Base-by-base conservation (phyloP, 2,329 filamentous ascomycete genomes). In the Fusarium sp. region DNA sequence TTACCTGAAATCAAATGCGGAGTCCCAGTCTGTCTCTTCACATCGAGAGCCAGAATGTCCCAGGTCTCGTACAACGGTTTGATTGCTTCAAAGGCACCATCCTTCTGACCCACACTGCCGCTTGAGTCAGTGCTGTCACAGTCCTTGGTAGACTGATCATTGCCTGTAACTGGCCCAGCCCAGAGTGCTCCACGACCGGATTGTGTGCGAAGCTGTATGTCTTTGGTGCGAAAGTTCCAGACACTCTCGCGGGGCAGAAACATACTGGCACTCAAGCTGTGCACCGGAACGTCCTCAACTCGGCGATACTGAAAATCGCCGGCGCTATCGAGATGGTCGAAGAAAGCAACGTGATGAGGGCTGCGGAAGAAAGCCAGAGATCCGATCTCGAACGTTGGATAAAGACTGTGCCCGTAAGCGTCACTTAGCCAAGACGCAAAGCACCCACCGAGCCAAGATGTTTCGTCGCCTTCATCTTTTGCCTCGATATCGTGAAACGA, bases 361-460 rank as follows among this genome's bases (percentile, higher is more conserved):
- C 80, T 78, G 39, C 85, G 82, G 73, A 87, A 86, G 74, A 86
- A 86, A 6, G 76, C 72, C 32, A 84, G 75, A 26, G 80, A 83
- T 52, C 83, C 86, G 67, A 88, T 82, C 71, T 88, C 86, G 58
- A 87, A 86, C 60, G 84, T 84, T 11, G 83, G 82, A 62, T 84
- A 83, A 72, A 84, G 81, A 54, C 83, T 82, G 69, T 81, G 81
- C 65, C 83, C 83, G 76, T 83, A 86, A 59, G 82, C 79, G 17
- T 79, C 76, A 50, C 72, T 65, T 58, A 79, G 58, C 69, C 78
- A 77, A 39, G 74, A 73, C 14, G 73, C 70, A 56, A 78, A 76
- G 48, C 71, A 71, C 35, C 77, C 75, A n/a, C 71, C 62, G 30
- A 72, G 63, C 9, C 71, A 70, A 55, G 43, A 75, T 68, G 28